These are phyloP conservation scores for Haematococcus lacustris DNA, from an alignment of 139 green algal species.

Conservation along the genomic window DNA sequence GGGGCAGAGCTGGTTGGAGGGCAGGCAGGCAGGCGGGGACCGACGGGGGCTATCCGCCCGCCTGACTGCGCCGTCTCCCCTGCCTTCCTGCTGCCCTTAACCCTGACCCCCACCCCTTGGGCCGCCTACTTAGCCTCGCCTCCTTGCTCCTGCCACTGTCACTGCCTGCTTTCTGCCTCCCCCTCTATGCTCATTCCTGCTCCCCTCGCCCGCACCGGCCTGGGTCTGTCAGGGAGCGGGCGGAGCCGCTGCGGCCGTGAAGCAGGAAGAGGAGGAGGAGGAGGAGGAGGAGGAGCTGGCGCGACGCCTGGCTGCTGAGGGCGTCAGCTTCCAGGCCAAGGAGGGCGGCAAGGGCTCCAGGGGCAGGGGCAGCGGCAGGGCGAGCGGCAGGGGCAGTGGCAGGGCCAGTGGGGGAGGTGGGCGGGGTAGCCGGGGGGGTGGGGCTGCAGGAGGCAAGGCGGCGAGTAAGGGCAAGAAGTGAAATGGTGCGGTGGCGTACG, in stretches of 20 bases:
- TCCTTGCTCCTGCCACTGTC: too few species aligned
- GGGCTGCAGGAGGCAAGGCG: neutral
- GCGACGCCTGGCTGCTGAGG: conserved; percentile 24
- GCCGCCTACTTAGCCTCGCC: too few species aligned
- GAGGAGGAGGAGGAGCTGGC: conserved; percentile 44
- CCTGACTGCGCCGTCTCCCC: neutral
- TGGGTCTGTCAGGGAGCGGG: neutral
- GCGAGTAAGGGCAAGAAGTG: neutral
- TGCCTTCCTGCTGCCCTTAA: too few species aligned
- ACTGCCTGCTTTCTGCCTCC: neutral
- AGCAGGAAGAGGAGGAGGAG: conserved; percentile 1
- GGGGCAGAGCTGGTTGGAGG: neutral
- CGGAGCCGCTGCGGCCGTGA: neutral
- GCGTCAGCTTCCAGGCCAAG: conserved; percentile 27
- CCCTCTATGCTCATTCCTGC: neutral
- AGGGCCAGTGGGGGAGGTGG: neutral
- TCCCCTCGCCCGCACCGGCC: too few species aligned
- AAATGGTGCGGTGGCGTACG: neutral
- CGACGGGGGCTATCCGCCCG: neutral
- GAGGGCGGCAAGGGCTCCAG: neutral
- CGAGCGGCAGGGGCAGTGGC: neutral
- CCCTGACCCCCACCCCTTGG: too few species aligned
- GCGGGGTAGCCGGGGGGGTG: neutral
- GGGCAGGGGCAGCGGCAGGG: neutral
- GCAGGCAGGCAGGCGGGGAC: neutral